Percentiles rank a stretch among this genome's conserved stretches.
Evolutionary conservation across 345 rosid species (phyloP).

Genomic region (Euphorbia pulcherrima): DNA sequence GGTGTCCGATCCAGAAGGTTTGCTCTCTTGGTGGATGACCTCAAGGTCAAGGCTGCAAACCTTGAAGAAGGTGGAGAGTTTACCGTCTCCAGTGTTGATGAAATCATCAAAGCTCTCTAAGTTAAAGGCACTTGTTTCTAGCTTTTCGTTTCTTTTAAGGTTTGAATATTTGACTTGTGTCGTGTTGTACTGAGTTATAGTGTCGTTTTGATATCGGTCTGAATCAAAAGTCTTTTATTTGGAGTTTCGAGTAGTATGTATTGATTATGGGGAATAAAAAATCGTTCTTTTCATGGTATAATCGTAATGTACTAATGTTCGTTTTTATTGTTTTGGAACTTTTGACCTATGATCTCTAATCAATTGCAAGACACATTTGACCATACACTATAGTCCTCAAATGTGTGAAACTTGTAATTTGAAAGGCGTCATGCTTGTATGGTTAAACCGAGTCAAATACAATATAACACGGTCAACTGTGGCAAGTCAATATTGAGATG

Average conservation of each 20-base stretch:
- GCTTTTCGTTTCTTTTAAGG: neutral
- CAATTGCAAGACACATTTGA: too few species aligned
- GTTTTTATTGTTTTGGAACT: too few species aligned
- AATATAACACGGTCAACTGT: too few species aligned
- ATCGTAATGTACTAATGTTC: too few species aligned
- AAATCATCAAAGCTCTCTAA: slow-evolving; percentile 73
- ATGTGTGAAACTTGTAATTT: too few species aligned
- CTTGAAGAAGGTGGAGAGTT: slow-evolving; percentile 89
- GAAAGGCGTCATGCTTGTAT: too few species aligned
- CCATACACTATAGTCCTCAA: too few species aligned
- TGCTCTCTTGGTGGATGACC: slow-evolving; percentile 77
- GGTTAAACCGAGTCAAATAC: too few species aligned
- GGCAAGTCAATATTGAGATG: too few species aligned
- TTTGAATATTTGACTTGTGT: neutral
- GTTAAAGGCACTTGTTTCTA: neutral
- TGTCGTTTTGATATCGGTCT: neutral
- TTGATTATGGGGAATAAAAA: slow-evolving; percentile 1
- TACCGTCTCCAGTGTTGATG: slow-evolving; percentile 80
- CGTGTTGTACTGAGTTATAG: neutral
- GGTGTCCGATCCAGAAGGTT: slow-evolving; percentile 87
- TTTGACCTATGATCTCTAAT: too few species aligned
- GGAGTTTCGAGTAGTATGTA: neutral
- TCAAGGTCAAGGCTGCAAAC: slow-evolving; percentile 85
- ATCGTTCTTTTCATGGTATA: neutral
- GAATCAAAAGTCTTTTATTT: neutral